Base-by-base conservation (phyloP, 495 filamentous ascomycete species). In the Pyrenopolyporus hunteri region DNA sequence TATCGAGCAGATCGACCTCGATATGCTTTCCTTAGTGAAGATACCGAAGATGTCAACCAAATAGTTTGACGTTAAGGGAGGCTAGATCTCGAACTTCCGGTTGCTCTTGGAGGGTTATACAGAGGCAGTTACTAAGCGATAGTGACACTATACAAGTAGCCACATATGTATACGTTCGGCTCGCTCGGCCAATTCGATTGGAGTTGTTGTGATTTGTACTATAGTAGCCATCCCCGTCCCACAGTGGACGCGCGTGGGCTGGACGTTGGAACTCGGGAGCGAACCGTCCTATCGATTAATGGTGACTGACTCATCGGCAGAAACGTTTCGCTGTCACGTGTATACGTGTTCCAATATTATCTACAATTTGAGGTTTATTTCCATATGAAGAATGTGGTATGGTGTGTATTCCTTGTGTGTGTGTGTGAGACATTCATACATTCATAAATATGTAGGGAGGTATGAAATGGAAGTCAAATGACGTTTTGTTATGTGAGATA, bases 181-280 rank as follows among this genome's bases (percentile, higher is more conserved):
- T 31, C 39, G 22, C 43, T 64, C 54, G 60, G 54, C n/a, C n/a
- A n/a, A n/a, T 49, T 29, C 26, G 10, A 48, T 57, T 57, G 52
- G 59, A 52, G 32, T 50, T 14, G 7, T 35, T 32, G 31, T 57
- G n/a, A n/a, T n/a, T n/a, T n/a, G n/a, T n/a, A n/a, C n/a, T n/a
- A n/a, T n/a, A n/a, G n/a, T n/a, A n/a, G n/a, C n/a, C n/a, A n/a
- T n/a, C 23, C 57, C 13, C 43, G 16, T 57, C 47, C 32, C 43
- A 51, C 32, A 39, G 31, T 13, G 23, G 31, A 54, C 29, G 29
- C n/a, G 14, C 19, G 23, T 23, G 10, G 5, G 37, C 17, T 23
- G 23, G 23, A 42, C 37, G 19, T 5, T 11, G 37, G 23, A 5
- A 40, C 1, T 40, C 7, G 13, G 3, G 16, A 40, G 36, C 36